Evolutionary conservation across 106 monocot species (phyloP), one percentile per base, ranked within the genome.

Genomic region (Dioscorea dumetorum): DNA sequence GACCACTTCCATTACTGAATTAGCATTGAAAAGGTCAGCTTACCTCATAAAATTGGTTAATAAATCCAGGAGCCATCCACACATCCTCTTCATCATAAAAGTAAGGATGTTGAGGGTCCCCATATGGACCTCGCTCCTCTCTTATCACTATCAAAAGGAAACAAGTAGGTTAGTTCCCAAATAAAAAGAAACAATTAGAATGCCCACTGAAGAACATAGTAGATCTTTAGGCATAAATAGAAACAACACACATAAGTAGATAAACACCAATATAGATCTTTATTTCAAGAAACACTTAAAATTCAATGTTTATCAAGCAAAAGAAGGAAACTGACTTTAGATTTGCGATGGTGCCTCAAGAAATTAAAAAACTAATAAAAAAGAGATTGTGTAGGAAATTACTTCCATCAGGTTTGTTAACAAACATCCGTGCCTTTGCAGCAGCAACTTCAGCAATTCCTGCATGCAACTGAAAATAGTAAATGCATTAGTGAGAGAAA

Each of bases 351-450:
- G 9, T 41, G 6, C 41, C 41, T 6, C 41, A 41, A 41, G 41
- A 41, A 41, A 41, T 41, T 41, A 41, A 41, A 41, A 41, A 41
- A 41, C 3, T 41, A 41, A 41, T 41, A 41, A 41, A 41, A 3
- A 5, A 41, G 41, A 41, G 54, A 19, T 54, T 3, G 51, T 24
- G 56, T 15, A 31, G 58, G 71, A 18, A 22, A 67, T 16, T 82
- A 91, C 91, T 91, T 76, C 91, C 91, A 78, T 91, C 91, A 73
- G 91, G 91, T 72, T 91, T 91, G 87, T 91, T 91, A 61, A 82
- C 31, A 66, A 91, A 91, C 91, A 91, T 91, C 63, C 87, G 81
- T 65, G 91, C 87, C 75, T 91, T 91, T 66, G 91, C 91, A 73
- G 91, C 91, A 75, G 91, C 91, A 63, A 91, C 82, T 78, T 91